phyloP scores from a whole-genome alignment of 2,329 filamentous ascomycete genomes.

The Fusarium oligoseptatum region DNA sequence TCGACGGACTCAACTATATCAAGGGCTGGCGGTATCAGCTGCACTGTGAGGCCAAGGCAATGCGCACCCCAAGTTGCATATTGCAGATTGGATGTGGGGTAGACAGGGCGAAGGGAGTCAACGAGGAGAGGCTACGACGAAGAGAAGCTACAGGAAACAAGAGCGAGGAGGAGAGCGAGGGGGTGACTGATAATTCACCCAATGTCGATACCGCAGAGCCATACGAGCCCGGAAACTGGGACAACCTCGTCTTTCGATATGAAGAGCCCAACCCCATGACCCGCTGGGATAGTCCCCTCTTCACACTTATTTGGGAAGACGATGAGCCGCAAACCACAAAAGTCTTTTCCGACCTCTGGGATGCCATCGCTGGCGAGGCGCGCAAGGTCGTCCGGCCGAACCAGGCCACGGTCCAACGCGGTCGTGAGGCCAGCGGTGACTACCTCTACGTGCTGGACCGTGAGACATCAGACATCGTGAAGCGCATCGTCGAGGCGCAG shows the following conservation, averaged over 20 bases:
- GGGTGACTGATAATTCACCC: not conserved
- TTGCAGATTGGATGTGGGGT: slow-evolving; percentile 72
- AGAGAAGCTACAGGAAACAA: slow-evolving; percentile 17
- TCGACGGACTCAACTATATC: slow-evolving; percentile 88
- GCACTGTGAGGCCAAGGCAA: slow-evolving; percentile 85
- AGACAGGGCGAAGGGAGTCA: slow-evolving; percentile 68
- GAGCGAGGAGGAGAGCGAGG: not conserved
- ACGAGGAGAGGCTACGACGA: slow-evolving; percentile 67
- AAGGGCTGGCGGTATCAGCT: slow-evolving; percentile 91
- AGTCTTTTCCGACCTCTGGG: slow-evolving; percentile 79
- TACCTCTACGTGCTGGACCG: slow-evolving; percentile 86
- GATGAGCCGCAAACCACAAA: slow-evolving; percentile 67
- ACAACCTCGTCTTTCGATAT: slow-evolving; percentile 84
- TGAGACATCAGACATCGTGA: slow-evolving; percentile 82
- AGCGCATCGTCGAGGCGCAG: slow-evolving; percentile 76
- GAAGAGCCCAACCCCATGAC: slow-evolving; percentile 90
- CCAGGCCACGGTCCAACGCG: slow-evolving; percentile 76
- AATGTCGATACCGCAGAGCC: slow-evolving; percentile 51
- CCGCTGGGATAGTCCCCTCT: slow-evolving; percentile 86
- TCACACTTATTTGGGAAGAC: slow-evolving; percentile 84
- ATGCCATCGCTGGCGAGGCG: slow-evolving; percentile 74
- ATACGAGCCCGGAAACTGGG: slow-evolving; percentile 74
- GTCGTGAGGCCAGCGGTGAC: slow-evolving; percentile 74
- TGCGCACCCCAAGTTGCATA: slow-evolving; percentile 81
- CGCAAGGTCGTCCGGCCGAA: slow-evolving; percentile 79